These are phyloP conservation scores for Ophiocordyceps robertsii DNA, from an alignment of 2,329 filamentous ascomycete species.

Conservation along the genomic window DNA sequence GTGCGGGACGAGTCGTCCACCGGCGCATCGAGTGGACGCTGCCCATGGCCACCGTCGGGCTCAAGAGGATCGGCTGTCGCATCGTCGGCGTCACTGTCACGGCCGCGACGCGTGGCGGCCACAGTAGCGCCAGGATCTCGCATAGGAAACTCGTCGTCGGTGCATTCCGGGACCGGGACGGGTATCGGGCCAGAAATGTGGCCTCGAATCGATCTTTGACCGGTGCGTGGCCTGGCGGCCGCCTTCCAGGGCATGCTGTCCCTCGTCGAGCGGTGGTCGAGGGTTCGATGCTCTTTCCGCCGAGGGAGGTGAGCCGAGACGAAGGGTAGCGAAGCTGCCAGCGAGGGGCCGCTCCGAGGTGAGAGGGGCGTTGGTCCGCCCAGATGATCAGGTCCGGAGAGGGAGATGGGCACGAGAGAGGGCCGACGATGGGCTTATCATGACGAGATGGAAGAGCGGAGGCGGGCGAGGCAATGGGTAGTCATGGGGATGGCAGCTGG, in stretches of 20 bases:
- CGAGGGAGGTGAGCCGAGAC: not conserved
- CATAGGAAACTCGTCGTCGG: constrained; percentile 42
- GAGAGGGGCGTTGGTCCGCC: too few relatives aligned
- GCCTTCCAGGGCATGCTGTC: constrained; percentile 29
- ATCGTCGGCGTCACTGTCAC: constrained; percentile 12
- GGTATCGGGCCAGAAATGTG: constrained; percentile 50
- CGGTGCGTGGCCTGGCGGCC: constrained; percentile 11
- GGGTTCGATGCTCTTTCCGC: not conserved
- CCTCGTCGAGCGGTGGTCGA: not conserved
- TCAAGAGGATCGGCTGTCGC: not conserved
- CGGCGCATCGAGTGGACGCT: not conserved
- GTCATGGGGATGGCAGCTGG: too few relatives aligned
- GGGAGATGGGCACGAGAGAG: too few relatives aligned
- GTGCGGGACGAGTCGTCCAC: not conserved
- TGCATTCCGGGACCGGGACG: constrained; percentile 26
- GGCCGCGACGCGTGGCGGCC: constrained; percentile 11
- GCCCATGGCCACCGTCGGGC: not conserved
- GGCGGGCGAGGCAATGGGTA: too few relatives aligned
- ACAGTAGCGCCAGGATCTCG: constrained; percentile 25
- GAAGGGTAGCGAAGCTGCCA: not conserved
- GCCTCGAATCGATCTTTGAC: constrained; percentile 38
- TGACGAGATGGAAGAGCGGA: too few relatives aligned
- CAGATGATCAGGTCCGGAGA: too few relatives aligned
- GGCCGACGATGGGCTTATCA: too few relatives aligned
- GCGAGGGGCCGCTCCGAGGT: not conserved